phyloP scores from a whole-genome alignment of 805 yeast genomes.

The Candida tammaniensis region DNA sequence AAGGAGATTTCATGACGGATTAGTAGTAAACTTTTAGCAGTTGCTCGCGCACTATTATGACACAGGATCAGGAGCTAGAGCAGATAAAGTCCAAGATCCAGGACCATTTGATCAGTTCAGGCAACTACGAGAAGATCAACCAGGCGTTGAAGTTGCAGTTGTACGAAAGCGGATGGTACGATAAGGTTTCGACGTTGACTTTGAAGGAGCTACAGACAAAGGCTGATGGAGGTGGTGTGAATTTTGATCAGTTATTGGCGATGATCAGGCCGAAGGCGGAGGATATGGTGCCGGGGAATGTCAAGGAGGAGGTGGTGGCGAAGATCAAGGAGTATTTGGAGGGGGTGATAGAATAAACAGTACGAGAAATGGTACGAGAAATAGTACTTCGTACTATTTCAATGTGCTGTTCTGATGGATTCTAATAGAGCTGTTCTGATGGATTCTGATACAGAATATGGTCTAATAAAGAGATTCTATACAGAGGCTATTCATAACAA shows the following conservation, averaged over 20 bases:
- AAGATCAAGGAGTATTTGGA: conserved; percentile 61
- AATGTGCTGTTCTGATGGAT: no score
- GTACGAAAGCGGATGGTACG: conserved; percentile 83
- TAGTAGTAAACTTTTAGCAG: neutral
- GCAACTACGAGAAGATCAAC: conserved; percentile 77
- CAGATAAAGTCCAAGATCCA: conserved; percentile 61
- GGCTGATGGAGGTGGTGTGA: conserved; percentile 26
- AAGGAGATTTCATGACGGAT: conserved; percentile 29
- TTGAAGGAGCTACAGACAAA: conserved; percentile 40
- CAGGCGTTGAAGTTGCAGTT: conserved; percentile 60
- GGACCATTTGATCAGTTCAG: conserved; percentile 67
- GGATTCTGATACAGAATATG: neutral
- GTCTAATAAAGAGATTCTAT: neutral
- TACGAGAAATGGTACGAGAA: neutral
- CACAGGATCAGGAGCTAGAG: conserved; percentile 34
- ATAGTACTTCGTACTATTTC: no score
- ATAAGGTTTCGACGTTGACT: conserved; percentile 63
- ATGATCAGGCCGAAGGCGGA: conserved; percentile 65
- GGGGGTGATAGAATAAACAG: conserved; percentile 21
- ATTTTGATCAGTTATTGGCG: conserved; percentile 50
- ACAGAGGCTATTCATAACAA: no score
- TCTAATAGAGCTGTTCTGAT: no score
- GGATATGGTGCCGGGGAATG: conserved; percentile 64
- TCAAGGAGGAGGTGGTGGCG: conserved; percentile 56
- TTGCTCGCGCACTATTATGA: conserved; percentile 15